Evolutionary conservation across 1,284 basidiomycete species (phyloP).

Genomic region (Ganoderma lingzhi): DNA sequence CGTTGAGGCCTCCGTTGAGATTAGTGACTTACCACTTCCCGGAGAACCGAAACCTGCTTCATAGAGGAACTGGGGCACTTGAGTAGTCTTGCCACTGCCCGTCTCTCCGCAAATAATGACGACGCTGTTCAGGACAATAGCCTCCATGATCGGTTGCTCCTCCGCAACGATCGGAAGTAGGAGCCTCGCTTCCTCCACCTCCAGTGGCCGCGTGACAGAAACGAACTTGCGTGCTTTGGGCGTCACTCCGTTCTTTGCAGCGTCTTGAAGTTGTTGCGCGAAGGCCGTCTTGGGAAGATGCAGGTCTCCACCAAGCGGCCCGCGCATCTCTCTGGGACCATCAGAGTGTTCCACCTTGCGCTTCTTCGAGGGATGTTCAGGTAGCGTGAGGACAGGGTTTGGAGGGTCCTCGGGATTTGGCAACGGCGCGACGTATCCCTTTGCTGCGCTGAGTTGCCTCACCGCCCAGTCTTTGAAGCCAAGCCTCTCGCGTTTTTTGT

Average conservation of each 20-base stretch:
- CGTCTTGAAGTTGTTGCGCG: constrained; percentile 56
- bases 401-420: not conserved
- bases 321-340: constrained; percentile 56
- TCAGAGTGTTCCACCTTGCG: constrained; percentile 46
- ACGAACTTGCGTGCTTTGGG: constrained; percentile 53
- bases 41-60: constrained; percentile 95
- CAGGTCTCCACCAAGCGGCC: constrained; percentile 74
- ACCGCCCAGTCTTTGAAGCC: constrained; percentile 90
- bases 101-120: constrained; percentile 86
- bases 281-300: constrained; percentile 69
- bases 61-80: constrained; percentile 93
- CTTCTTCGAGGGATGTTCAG: constrained; percentile 47
- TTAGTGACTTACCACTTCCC: constrained; percentile 68
- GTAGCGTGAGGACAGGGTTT: constrained; percentile 16
- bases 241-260: constrained; percentile 35
- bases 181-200: constrained; percentile 82
- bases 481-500: constrained; percentile 48
- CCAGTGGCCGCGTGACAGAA: constrained; percentile 72
- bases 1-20: not conserved
- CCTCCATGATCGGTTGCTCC: constrained; percentile 95
- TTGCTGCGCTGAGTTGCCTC: constrained; percentile 71
- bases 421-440: constrained; percentile 53
- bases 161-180: constrained; percentile 92
- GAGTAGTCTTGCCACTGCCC: constrained; percentile 98
- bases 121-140: constrained; percentile 86